phyloP scores from a whole-genome alignment of 805 yeast genomes.

The Ogataea philodendri region DNA sequence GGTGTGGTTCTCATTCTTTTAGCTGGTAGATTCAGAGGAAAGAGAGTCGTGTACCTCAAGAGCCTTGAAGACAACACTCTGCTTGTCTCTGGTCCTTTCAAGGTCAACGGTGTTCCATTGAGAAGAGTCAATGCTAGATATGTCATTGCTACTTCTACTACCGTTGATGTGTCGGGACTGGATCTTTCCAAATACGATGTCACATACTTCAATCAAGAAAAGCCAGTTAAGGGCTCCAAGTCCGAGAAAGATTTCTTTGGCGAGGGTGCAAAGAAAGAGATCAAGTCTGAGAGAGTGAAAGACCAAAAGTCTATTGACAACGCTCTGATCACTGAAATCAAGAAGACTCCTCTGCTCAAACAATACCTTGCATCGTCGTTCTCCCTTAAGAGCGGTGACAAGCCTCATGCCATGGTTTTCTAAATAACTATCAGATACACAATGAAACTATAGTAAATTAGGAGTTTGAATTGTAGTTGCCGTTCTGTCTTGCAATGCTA shows the following conservation, averaged over 20 bases:
- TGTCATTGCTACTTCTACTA: constrained; percentile 98
- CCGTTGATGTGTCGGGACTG: constrained; percentile 73
- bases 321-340: constrained; percentile 88
- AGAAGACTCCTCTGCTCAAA: constrained; percentile 95
- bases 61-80: constrained; percentile 96
- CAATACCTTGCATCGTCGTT: constrained; percentile 94
- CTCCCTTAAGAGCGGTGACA: constrained; percentile 98
- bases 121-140: constrained; percentile 99
- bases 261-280: constrained; percentile 77
- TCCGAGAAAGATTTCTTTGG: constrained; percentile 91
- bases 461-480: neutral
- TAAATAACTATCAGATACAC: constrained; percentile 40
- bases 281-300: constrained; percentile 90
- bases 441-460: constrained; percentile 2
- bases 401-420: constrained; percentile 96
- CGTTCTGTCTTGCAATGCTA: too few species aligned
- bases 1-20: constrained; percentile 96
- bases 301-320: constrained; percentile 97
- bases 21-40: constrained; percentile 99
- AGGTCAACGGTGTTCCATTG: constrained; percentile 98
- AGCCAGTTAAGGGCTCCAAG: constrained; percentile 75
- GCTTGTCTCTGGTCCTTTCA: constrained; percentile 98
- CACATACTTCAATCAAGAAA: constrained; percentile 96
- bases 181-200: constrained; percentile 89
- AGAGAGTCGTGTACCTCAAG: constrained; percentile 98